phyloP scores from a whole-genome alignment of 345 rosid species.

The Linum tenue region DNA sequence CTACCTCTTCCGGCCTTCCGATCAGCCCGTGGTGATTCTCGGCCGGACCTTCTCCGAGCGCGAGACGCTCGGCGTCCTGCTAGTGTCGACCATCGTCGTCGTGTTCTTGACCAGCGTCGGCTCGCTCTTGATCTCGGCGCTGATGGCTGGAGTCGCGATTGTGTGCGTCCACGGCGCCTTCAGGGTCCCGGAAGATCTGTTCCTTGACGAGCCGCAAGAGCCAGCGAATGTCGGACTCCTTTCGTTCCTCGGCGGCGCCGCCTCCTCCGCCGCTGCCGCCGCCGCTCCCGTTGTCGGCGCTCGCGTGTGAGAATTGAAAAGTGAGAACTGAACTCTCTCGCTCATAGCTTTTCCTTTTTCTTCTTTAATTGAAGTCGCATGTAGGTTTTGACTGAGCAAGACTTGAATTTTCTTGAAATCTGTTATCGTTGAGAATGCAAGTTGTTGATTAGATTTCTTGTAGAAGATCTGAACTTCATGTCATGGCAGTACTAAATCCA shows the following conservation, averaged over 20 bases:
- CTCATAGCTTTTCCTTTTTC: too few species aligned
- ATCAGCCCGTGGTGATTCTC: constrained; percentile 53
- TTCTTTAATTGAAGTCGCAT: background rate
- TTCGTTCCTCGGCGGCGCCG: constrained; percentile 63
- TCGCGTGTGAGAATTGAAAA: constrained; percentile 40
- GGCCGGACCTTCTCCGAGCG: constrained; percentile 77
- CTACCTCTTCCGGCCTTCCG: constrained; percentile 68
- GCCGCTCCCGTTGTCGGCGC: constrained; percentile 42
- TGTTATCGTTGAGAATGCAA: background rate
- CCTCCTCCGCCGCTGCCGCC: constrained; percentile 47
- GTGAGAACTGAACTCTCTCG: too few species aligned
- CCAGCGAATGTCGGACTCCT: constrained; percentile 50
- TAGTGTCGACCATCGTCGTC: constrained; percentile 44
- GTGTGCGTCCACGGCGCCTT: constrained; percentile 78
- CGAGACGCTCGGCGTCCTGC: constrained; percentile 52
- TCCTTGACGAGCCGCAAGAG: constrained; percentile 68
- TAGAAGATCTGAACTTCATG: background rate
- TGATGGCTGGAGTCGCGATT: constrained; percentile 60
- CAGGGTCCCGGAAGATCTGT: constrained; percentile 79
- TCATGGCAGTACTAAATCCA: background rate
- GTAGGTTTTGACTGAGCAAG: background rate
- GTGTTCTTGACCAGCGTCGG: constrained; percentile 78
- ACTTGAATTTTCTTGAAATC: background rate
- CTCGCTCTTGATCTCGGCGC: constrained; percentile 56
- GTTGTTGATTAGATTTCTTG: background rate